Evolutionary conservation across 2,329 filamentous ascomycete genomes (phyloP).

Genomic region (Penicillium sp.): DNA sequence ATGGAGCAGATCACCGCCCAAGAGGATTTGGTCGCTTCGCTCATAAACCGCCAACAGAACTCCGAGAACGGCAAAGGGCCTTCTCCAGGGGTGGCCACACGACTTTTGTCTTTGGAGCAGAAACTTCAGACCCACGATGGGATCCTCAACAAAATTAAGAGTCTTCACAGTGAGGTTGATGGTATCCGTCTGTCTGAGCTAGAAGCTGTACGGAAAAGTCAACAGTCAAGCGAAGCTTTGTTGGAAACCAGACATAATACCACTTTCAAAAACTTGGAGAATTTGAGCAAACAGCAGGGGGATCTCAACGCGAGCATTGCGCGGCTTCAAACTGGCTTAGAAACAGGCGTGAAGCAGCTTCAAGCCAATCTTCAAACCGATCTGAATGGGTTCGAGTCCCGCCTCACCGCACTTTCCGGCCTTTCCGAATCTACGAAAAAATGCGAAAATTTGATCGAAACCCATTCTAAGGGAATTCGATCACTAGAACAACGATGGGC

Average conservation of each 20-base stretch:
- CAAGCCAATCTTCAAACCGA: not conserved
- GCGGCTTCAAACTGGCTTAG: not conserved
- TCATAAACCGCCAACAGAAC: not conserved
- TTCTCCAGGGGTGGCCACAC: not conserved
- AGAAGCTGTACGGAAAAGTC: not conserved
- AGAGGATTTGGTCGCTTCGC: not conserved
- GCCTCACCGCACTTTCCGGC: not conserved
- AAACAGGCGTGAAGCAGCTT: not conserved
- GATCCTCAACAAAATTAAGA: not conserved
- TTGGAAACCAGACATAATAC: not conserved
- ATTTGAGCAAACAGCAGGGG: not conserved
- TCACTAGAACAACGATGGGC: conserved; percentile 52
- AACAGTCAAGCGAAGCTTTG: not conserved
- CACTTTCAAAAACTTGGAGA: not conserved
- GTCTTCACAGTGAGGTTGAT: not conserved
- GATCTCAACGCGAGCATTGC: not conserved
- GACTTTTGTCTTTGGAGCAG: not conserved
- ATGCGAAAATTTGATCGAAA: conserved; percentile 11
- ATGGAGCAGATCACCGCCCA: not conserved
- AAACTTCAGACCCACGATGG: not conserved
- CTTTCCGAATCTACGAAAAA: not conserved
- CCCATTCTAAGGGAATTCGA: conserved; percentile 27
- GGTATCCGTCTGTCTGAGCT: not conserved
- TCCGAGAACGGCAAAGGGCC: not conserved
- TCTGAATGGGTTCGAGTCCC: not conserved